These are phyloP conservation scores for Martiniozyma asiatica DNA, from an alignment of 1,139 yeast genomes.

Conservation along the genomic window DNA sequence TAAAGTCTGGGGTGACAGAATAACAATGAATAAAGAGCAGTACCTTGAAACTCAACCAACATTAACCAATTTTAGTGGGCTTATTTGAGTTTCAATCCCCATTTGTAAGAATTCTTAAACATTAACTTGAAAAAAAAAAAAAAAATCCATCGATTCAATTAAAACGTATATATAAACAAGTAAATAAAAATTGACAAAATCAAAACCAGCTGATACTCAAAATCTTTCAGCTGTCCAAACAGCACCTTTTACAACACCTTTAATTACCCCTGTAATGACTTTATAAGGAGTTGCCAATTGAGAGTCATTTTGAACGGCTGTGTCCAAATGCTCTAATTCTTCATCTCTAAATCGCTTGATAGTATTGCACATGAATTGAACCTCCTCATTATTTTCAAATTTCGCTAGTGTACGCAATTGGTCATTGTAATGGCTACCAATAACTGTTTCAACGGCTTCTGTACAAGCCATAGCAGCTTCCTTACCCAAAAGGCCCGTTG, in stretches of 20 bases:
- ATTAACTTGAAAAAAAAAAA: no score
- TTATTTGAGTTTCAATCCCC: no score
- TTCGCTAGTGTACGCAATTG: conserved; percentile 69
- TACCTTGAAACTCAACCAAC: no score
- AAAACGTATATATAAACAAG: no score
- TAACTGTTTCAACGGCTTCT: conserved; percentile 96
- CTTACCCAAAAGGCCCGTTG: conserved; percentile 76
- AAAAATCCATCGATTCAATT: neutral
- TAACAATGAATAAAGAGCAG: no score
- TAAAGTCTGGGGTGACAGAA: no score
- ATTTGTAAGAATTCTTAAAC: no score
- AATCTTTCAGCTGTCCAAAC: conserved; percentile 85
- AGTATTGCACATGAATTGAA: conserved; percentile 43
- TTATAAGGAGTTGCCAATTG: conserved; percentile 88
- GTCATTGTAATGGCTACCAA: conserved; percentile 89
- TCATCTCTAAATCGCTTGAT: conserved; percentile 83
- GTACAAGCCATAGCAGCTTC: conserved; percentile 99
- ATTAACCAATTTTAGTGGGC: no score
- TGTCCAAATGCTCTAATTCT: conserved; percentile 88
- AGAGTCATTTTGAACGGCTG: conserved; percentile 87
- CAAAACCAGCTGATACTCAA: no score
- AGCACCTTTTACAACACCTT: conserved; percentile 73
- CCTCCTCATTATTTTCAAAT: conserved; percentile 31
- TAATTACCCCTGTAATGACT: conserved; percentile 77
- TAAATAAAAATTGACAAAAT: no score